A percentile compares a stretch with the other conserved stretches of the same genome.
phyloP scores from a whole-genome alignment of 805 yeast genomes.

The Candida alai region DNA sequence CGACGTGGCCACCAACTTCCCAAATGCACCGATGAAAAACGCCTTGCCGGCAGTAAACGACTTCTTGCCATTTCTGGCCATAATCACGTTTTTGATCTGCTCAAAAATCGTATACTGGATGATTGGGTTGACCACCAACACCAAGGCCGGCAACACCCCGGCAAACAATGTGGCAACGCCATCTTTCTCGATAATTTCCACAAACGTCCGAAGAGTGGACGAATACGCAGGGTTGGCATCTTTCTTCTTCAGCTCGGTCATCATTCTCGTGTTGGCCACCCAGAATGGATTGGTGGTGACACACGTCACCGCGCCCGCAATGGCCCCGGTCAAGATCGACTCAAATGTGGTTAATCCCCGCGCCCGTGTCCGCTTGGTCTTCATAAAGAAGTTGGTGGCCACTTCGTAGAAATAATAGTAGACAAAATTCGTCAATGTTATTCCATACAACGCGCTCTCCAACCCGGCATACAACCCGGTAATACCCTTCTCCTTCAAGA shows the following conservation, averaged over 20 bases:
- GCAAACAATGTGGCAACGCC: constrained; percentile 73
- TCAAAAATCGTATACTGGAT: constrained; percentile 91
- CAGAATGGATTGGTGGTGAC: constrained; percentile 84
- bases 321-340: constrained; percentile 72
- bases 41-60: constrained; percentile 72
- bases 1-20: constrained; percentile 84
- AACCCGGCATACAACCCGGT: constrained; percentile 77
- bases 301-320: constrained; percentile 85
- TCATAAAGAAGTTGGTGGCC: constrained; percentile 46
- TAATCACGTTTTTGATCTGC: constrained; percentile 67
- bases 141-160: constrained; percentile 84
- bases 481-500: constrained; percentile 57
- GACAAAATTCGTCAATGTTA: constrained; percentile 79
- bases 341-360: constrained; percentile 56
- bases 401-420: constrained; percentile 90
- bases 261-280: constrained; percentile 91
- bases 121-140: constrained; percentile 82
- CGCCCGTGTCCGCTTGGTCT: constrained; percentile 14
- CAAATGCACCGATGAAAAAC: constrained; percentile 82
- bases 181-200: constrained; percentile 63
- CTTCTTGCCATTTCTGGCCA: constrained; percentile 46
- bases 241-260: constrained; percentile 46
- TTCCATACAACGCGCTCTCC: constrained; percentile 83
- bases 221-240: constrained; percentile 15
- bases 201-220: constrained; percentile 53